Evolutionary conservation across 148 eudicot genomes (phyloP), one percentile per base, ranked within the genome.

Genomic region (Mesembryanthemum crystallinum): DNA sequence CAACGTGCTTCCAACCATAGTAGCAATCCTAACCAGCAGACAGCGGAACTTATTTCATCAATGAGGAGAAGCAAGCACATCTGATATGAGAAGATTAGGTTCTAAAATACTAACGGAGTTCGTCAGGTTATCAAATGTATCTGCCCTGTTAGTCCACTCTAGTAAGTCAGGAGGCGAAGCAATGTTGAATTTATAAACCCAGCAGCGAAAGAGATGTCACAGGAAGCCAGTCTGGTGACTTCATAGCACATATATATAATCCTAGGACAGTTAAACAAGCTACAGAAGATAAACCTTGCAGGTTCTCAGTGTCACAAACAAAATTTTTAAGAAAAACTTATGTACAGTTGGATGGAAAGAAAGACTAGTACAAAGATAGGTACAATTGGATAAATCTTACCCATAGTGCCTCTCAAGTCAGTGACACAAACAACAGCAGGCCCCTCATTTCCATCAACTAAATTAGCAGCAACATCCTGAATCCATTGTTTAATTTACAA

Each of bases 1-100:
- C 98, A 59, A 94, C 96, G 82, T 94, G 92, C 84, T 94, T 94
- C 73, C 98, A 97, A 74, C 98, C 98, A n/a, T n/a, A n/a, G n/a
- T n/a, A n/a, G n/a, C 98, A 77, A 94, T 94, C 77, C 92, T 85
- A 37, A 94, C 98, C 98, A 92, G 88, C 77, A 81, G 51, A 62
- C 66, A 74, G 59, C 61, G 30, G 18, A 51, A 60, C 51, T 42
- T 71, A 8, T 1, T 64, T 74, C 24, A 64, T 4, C 1, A 47
- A 59, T 14, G 27, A 64, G 30, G 8, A 59, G 37, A 65, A 25
- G 14, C 45, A 47, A 21, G 15, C 47, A 47, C 35, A 72, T 12
- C 54, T 21, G 39, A 64, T 71, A 54, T 23, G 59, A 45, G 61
- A 51, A 71, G 62, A 74, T 64, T 62, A 55, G n/a, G 77, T 29